Evolutionary conservation across 805 yeast genomes (phyloP), one percentile per base, ranked within the genome.

Genomic region (Wickerhamomyces bovis): DNA sequence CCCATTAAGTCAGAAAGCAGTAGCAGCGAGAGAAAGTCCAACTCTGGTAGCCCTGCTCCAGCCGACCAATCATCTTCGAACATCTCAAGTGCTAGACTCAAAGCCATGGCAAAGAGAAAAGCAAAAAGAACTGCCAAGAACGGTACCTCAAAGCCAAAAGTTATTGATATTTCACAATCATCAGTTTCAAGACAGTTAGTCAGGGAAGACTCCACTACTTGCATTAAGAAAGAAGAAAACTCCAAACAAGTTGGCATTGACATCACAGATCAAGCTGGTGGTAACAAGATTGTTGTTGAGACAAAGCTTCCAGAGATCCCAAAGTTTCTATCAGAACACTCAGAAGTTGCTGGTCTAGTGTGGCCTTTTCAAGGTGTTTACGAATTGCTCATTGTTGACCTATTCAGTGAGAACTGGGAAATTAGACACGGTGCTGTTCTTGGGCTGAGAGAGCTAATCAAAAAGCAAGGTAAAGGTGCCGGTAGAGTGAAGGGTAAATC

Each of bases 361-460:
- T 94, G 98, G 97, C 95, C 89, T 45, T 88, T 90, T 56, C 97
- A 90, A 70, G 96, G 97, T 18, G 83, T 92, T 12, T 89, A 84
- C 64, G 97, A 88, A 61, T 69, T 89, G 20, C 66, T 94, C 35
- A 68, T 89, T 49, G 79, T 79, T 36, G 96, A 89, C 56, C 67
- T 94, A 48, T 88, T 88, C 61, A 82, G 83, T 50, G 95, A 88
- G 38, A 73, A 75, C 39, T 94, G 99, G 99, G 98, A 94, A 67
- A 75, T 83, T 15, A 78, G 99, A 55, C 99, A 94, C 66, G 99
- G 99, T 31, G 89, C 97, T 0, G 86, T 95, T 3, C 73, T 94
- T 57, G 98, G 98, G 0, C 69, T 94, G 35, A 75, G 98, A 61
- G 99, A 94, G 63, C 74, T 94, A 44, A 73, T 89, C 41, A 78